phyloP scores from a whole-genome alignment of 352 stramenopile genomes.

The Thraustotheca clavata region DNA sequence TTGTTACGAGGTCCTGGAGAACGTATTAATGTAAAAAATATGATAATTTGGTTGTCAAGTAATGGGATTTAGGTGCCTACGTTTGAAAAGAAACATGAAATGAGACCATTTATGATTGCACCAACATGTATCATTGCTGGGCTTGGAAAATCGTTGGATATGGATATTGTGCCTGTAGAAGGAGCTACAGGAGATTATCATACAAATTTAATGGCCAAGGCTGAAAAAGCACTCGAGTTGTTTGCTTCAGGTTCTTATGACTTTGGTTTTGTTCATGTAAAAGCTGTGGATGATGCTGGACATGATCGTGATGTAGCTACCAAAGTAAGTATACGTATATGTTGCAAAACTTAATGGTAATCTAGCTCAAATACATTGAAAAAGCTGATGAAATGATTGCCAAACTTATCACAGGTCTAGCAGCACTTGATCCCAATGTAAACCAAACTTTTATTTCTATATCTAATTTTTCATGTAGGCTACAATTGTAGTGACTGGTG shows the following conservation, averaged over 20 bases:
- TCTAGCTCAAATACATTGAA: constrained; percentile 66
- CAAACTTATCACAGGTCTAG: constrained; percentile 41
- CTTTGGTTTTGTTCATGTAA: constrained; percentile 81
- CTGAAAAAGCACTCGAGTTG: constrained; percentile 51
- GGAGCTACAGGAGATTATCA: constrained; percentile 81
- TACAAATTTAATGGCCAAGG: constrained; percentile 72
- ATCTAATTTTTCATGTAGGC: constrained; percentile 29
- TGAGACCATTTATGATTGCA: constrained; percentile 83
- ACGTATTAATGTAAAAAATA: constrained; percentile 53
- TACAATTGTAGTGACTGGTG: constrained; percentile 77
- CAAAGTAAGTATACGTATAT: constrained; percentile 32
- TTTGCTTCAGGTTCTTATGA: constrained; percentile 40
- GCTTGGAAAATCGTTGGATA: constrained; percentile 76
- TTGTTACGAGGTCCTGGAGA: constrained; percentile 73
- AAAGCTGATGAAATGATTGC: constrained; percentile 78
- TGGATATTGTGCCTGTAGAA: constrained; percentile 58
- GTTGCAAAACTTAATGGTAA: neutral
- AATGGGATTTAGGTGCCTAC: constrained; percentile 25
- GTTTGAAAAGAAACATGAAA: constrained; percentile 70
- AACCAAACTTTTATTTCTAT: neutral
- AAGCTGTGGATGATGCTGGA: constrained; percentile 79
- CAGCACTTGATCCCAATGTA: constrained; percentile 25
- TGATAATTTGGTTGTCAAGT: neutral
- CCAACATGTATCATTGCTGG: constrained; percentile 84
- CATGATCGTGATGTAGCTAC: constrained; percentile 78